Percentiles rank a stretch among this genome's conserved stretches.
These are phyloP conservation scores for Podila epicladia DNA, from an alignment of 192 early-diverging fungal genomes.

Conservation along the genomic window DNA sequence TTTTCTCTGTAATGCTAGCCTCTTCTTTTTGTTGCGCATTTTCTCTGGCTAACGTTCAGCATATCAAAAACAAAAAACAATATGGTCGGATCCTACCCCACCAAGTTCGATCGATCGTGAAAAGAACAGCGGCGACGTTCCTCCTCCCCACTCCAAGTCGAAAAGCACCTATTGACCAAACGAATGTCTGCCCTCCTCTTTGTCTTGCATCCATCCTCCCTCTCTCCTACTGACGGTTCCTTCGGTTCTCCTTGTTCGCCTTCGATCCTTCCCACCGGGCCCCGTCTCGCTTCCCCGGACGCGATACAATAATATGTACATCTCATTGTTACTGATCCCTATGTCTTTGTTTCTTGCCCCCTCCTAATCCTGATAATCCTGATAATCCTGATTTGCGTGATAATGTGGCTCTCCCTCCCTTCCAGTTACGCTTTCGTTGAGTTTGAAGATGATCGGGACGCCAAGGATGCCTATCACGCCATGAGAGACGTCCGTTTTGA, in stretches of 20 bases:
- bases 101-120: not conserved
- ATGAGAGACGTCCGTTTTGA: slow-evolving; percentile 89
- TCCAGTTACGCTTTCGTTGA: slow-evolving; percentile 95
- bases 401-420: not conserved
- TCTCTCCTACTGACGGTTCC: not conserved
- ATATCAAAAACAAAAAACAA: not conserved
- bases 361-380: not conserved
- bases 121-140: not conserved
- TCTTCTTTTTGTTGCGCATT: not conserved
- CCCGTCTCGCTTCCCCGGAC: no score
- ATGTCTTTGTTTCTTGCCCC: not conserved
- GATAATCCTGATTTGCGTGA: not conserved
- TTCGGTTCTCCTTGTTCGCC: no score
- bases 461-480: slow-evolving; percentile 91
- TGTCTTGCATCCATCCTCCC: not conserved
- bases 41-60: not conserved
- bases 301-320: no score
- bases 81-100: not conserved
- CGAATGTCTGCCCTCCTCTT: not conserved
- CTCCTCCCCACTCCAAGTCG: not conserved
- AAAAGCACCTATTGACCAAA: not conserved
- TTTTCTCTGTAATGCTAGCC: not conserved
- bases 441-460: slow-evolving; percentile 91
- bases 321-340: not conserved
- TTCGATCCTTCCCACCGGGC: no score